Base-by-base conservation (phyloP, 441 rosid species). In the Raphanus hybrid region DNA sequence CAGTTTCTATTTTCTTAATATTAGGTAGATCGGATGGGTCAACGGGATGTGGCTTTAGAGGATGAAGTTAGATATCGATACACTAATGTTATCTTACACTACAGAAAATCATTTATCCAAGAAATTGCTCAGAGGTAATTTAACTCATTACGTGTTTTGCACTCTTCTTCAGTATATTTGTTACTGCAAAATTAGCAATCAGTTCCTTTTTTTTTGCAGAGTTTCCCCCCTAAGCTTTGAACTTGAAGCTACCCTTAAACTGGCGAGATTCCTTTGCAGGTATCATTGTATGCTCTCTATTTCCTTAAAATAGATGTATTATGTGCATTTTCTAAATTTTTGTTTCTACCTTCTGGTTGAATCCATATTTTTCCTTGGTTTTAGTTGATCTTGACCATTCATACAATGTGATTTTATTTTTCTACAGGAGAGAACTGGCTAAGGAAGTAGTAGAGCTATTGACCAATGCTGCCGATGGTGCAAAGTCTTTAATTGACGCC, bases 231-330 rank as follows among this genome's bases (percentile, higher is more conserved):
- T 96, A 75, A 92, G 96, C 87, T 96, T 96, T 88, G 99, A 93
- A 80, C 97, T 96, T 55, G 99, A 96, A 85, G 98, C 97, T 72
- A 91, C 89, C 29, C 85, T 93, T 82, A 93, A 96, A 81, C 81
- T 93, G 81, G 98, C 97, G 70, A 91, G 99, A 83, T 96, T 89
- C 82, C 96, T 96, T 67, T 93, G 96, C 89, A 96, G 97, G 99
- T 96, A 90, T 66, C 74, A 37, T 58, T 65, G 43, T 75, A 37
- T 59, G 67, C 76, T 65, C 45, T 65, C 57, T 75, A 8, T 66
- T 75, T 65, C 27, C 59, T 65, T 70, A 35, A 62, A 14, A 12
- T 62, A 62, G 52, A 61, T 62, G 69, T 20, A 64, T 67, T 52
- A 11, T 60, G 18, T 62, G 61, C 61, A 62, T 43, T 73, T 69